These are phyloP conservation scores for Ambrosiella beaveri DNA, from an alignment of 2,329 filamentous ascomycete genomes.

Conservation along the genomic window DNA sequence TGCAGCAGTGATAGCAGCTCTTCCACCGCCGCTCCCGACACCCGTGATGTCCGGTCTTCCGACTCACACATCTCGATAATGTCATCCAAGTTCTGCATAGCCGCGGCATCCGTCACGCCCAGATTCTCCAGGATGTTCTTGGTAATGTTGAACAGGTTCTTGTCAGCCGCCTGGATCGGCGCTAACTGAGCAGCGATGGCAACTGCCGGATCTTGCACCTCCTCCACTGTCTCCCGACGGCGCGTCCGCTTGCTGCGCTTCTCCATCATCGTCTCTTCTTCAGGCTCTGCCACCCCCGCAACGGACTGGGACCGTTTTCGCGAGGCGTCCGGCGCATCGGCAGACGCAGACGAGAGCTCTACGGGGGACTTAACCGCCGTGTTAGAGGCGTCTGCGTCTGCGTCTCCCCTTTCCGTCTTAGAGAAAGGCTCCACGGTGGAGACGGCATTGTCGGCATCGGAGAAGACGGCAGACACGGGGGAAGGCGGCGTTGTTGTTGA, in stretches of 20 bases:
- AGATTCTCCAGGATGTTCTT: conserved; percentile 38
- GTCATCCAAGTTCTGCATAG: conserved; percentile 29
- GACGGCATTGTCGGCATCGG: too few species aligned
- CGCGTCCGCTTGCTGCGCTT: conserved; percentile 51
- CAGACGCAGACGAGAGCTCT: background rate
- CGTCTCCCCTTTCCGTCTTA: too few species aligned
- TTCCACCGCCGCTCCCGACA: conserved; percentile 28
- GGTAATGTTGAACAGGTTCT: conserved; percentile 36
- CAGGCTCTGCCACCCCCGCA: conserved; percentile 39
- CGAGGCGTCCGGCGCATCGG: background rate
- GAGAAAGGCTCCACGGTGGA: too few species aligned
- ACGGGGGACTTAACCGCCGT: background rate
- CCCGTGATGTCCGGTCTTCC: conserved; percentile 32
- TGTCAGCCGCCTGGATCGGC: conserved; percentile 38
- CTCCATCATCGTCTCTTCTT: conserved; percentile 39
- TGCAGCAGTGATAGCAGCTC: conserved; percentile 33
- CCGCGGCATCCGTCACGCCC: conserved; percentile 32
- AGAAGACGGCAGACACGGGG: too few species aligned
- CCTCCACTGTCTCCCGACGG: conserved; percentile 41
- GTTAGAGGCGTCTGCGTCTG: too few species aligned
- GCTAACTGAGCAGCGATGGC: conserved; percentile 37
- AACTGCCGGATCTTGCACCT: conserved; percentile 33
- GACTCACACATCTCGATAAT: conserved; percentile 34
- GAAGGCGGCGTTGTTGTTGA: too few species aligned
- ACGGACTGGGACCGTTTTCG: conserved; percentile 46